These are phyloP conservation scores for Lodderomyces orthopsilosis DNA, from an alignment of 1,139 yeast species.

Conservation along the genomic window DNA sequence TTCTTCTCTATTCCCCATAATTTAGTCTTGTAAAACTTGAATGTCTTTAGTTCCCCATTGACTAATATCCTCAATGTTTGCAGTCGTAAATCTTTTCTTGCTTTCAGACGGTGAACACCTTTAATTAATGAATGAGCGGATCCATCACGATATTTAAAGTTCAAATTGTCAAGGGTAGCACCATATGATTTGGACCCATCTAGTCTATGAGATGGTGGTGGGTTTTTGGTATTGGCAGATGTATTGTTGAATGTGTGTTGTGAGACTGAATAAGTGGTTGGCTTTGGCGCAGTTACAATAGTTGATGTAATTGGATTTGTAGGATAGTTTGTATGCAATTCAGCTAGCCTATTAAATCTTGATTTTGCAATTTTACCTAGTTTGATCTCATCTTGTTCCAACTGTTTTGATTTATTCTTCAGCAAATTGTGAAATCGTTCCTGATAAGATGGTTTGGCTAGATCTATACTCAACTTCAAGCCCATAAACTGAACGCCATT, in stretches of 20 bases:
- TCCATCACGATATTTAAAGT: constrained; percentile 26
- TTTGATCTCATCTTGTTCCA: constrained; percentile 3
- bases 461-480: constrained; percentile 53
- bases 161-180: constrained; percentile 18
- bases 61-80: constrained; percentile 66
- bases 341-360: constrained; percentile 41
- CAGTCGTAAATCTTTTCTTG: constrained; percentile 42
- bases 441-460: constrained; percentile 37
- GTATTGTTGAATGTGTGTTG: constrained; percentile 33
- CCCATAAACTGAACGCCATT: constrained; percentile 79
- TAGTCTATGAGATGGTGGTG: constrained; percentile 31
- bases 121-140: constrained; percentile 45
- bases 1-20: constrained; percentile 88
- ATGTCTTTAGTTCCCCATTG: constrained; percentile 56
- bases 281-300: constrained; percentile 12
- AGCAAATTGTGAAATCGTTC: constrained; percentile 34
- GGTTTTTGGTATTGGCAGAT: constrained; percentile 37
- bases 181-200: constrained; percentile 38
- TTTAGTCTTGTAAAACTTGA: constrained; percentile 66
- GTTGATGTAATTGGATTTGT: constrained; percentile 22
- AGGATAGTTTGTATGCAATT: constrained; percentile 34
- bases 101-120: constrained; percentile 61
- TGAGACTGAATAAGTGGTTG: constrained; percentile 25
- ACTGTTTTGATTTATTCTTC: constrained; percentile 27
- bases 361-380: constrained; percentile 38